Evolutionary conservation across 2,329 filamentous ascomycete species (phyloP), one percentile per base, ranked within the genome.

Genomic region (Tolypocladium guangdongense): DNA sequence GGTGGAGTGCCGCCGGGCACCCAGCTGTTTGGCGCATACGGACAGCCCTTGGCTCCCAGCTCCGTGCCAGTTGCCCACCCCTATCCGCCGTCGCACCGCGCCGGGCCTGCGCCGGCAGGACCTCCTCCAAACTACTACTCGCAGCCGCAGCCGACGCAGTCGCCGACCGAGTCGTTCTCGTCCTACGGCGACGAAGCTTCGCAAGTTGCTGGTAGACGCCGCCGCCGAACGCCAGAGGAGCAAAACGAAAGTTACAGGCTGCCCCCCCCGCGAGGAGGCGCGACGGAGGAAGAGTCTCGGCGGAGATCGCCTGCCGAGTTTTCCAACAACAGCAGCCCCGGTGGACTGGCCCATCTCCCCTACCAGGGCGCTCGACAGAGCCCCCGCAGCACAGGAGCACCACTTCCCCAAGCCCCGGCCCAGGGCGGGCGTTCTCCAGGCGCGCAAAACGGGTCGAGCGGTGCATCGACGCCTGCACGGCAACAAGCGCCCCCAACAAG

Each of bases 1-100:
- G 78, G 78, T n/a, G 78, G 76, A 16, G 75, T 82, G 1, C 76
- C 78, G 1, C 77, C 78, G 1, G 78, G 79, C 1, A 80, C 78
- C 2, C 78, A 74, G 54, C 68, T 82, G 7, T 82, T 74, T 58
- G 79, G 79, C 24, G 77, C 78, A 0, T 82, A 81, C 57, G 79
- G 79, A 11, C 78, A 82, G 56, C 79, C 79, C 22, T 59, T 82
- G 43, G 69, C 70, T n/a, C 66, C 63, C 22, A 64, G 60, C 45
- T 55, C 64, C 18, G 59, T 64, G n/a, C 63, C 63, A 22, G 49
- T 57, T 12, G 56, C 62, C 39, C 62, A 64, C 54, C 56, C 60
- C 11, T 60, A 55, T 43, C 52, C 53, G 27, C 49, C 49, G 10
- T 48, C 54, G 35, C 56, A 54, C 18, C 51, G 54, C 16, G 60